Percentiles rank a stretch among this genome's conserved stretches.
Evolutionary conservation across 148 eudicot species (phyloP).

Genomic region (Selenicereus undatus): DNA sequence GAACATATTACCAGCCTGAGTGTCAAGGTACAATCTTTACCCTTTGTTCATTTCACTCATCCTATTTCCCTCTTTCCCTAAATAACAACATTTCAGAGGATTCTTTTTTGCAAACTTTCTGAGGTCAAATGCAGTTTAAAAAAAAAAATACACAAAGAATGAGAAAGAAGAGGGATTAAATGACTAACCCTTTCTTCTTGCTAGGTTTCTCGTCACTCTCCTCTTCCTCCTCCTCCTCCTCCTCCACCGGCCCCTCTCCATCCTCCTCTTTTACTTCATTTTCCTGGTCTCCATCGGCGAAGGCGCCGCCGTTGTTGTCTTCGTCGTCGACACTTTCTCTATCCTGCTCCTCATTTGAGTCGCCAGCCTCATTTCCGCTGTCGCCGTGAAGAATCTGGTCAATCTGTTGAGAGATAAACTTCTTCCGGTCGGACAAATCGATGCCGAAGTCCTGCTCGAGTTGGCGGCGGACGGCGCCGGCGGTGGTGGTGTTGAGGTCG

Average conservation of each 20-base stretch:
- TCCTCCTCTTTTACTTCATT: not conserved
- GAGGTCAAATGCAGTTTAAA: not conserved
- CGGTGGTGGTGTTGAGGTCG: conserved; percentile 51
- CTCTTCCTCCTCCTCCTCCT: not conserved
- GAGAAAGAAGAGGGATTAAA: not conserved
- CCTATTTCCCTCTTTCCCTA: not conserved
- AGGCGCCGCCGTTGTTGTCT: conserved; percentile 3
- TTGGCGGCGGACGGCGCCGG: conserved; percentile 49
- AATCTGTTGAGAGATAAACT: conserved; percentile 44
- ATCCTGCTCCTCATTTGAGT: not conserved
- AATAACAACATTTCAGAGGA: not conserved
- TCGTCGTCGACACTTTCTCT: conserved; percentile 17
- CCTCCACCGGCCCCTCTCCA: conserved; percentile 12
- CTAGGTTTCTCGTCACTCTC: conserved; percentile 3
- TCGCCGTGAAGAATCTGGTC: conserved; percentile 31
- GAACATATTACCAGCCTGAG: not conserved
- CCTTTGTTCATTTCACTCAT: not conserved
- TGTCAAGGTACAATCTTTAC: not conserved
- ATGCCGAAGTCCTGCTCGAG: conserved; percentile 41
- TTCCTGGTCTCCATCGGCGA: conserved; percentile 6
- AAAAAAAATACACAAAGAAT: not conserved
- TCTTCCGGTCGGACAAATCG: conserved; percentile 41
- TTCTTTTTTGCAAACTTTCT: not conserved
- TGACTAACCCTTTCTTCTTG: conserved; percentile 13
- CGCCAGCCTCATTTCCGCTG: not conserved